Base-by-base conservation (phyloP, 1,284 basidiomycete species). In the Trichosporon faecale region DNA sequence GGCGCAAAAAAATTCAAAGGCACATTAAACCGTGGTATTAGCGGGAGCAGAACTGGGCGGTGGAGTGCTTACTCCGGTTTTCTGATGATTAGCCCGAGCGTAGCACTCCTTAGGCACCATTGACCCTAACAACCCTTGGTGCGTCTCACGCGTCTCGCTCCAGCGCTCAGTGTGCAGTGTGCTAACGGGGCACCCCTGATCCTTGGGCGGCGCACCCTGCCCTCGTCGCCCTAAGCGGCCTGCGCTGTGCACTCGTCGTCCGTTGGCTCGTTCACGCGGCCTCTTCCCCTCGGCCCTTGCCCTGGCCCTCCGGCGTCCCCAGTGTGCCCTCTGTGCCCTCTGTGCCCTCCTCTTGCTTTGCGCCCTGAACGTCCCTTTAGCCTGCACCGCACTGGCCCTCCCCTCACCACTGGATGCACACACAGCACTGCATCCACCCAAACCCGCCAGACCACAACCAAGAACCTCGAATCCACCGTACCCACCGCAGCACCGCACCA, bases 91-190 rank as follows among this genome's bases (percentile, higher is more conserved):
- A 52, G 49, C 18, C n/a, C 49, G 21, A 25, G 21, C 21, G 6
- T 21, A 3, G 23, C 25, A 21, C 49, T 52, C 49, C 49, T 21
- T 52, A 25, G 21, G 49, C 21, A 52, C 21, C n/a, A 21, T 52
- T 23, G 49, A n/a, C 49, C 49, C 21, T 52, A 25, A 12, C 8
- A 4, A 25, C 49, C 49, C 27, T 61, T 18, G 27, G 57, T 33
- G 57, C 57, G 57, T 31, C 29, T 61, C 57, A 61, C 57, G 57
- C 57, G 57, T 61, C 57, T 61, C 57, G 57, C 57, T 61, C 57
- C 57, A 29, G 27, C 27, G 57, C 27, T 27, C 57, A 52, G 21
- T 52, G 49, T 52, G 49, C 57, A 52, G 21, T 52, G 49, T 52
- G 49, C 49, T 44, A 18, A 44, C 18, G 16, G 16, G 27, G 25